A percentile compares a stretch with the other conserved stretches of the same genome.
These are phyloP conservation scores for Daldinia sp. DNA, from an alignment of 2,329 filamentous ascomycete genomes.

Conservation along the genomic window DNA sequence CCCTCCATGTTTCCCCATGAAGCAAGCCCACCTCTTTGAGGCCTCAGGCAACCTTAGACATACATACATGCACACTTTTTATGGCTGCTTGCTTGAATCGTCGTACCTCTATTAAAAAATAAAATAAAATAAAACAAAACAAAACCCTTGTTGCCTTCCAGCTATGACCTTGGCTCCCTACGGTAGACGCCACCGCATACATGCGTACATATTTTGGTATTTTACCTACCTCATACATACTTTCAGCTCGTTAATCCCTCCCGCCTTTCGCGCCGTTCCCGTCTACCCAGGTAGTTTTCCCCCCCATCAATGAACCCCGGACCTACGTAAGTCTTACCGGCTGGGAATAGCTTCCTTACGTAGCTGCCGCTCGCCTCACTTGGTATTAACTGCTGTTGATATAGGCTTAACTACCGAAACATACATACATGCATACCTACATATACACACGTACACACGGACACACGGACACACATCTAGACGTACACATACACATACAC, in stretches of 20 bases:
- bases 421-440: not conserved
- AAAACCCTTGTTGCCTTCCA: too few relatives aligned
- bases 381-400: conserved; percentile 20
- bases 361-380: conserved; percentile 37
- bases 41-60: not conserved
- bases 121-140: too few relatives aligned
- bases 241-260: conserved; percentile 6
- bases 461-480: not conserved
- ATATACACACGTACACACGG: not conserved
- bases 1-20: too few relatives aligned
- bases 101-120: not conserved
- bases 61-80: not conserved
- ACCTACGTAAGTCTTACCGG: conserved; percentile 34
- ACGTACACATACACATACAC: not conserved
- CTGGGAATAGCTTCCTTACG: conserved; percentile 36
- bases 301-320: conserved; percentile 30
- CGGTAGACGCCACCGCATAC: not conserved
- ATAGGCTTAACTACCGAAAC: conserved; percentile 3
- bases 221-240: not conserved
- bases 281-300: too few relatives aligned
- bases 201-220: not conserved
- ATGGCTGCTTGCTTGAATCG: not conserved
- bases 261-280: conserved; percentile 11
- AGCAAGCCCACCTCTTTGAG: too few relatives aligned
- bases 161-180: too few relatives aligned